Evolutionary conservation across 1,139 yeast genomes (phyloP).

Genomic region (Zygoascus hellenicus): DNA sequence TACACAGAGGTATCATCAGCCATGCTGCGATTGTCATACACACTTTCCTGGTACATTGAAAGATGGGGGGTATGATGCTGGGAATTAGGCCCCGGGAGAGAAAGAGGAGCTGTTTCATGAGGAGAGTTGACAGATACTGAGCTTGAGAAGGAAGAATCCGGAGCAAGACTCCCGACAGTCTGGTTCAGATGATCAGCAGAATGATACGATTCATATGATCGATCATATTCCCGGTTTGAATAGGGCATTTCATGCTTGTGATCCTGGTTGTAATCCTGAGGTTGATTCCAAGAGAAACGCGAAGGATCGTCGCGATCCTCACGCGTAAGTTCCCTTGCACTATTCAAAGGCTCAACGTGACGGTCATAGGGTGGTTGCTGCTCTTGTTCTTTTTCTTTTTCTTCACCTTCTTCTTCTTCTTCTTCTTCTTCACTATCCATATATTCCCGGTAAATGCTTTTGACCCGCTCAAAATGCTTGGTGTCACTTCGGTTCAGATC

Average conservation of each 20-base stretch:
- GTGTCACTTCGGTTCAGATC: conserved; percentile 21
- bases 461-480: conserved; percentile 30
- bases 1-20: conserved; percentile 1
- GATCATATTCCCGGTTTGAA: background rate
- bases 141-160: too few relatives aligned
- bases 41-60: conserved; percentile 6
- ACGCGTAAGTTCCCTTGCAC: background rate
- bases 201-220: background rate
- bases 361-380: background rate
- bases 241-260: background rate
- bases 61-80: background rate
- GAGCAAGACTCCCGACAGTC: background rate
- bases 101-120: too few relatives aligned
- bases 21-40: conserved; percentile 2
- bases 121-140: too few relatives aligned
- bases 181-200: background rate
- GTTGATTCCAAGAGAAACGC: background rate
- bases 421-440: conserved; percentile 21
- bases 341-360: too few relatives aligned
- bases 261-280: background rate
- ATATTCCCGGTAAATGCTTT: conserved; percentile 31
- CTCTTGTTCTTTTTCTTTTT: background rate
- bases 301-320: background rate
- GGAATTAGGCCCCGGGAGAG: too few relatives aligned
- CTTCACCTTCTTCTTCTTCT: background rate